These are phyloP conservation scores for Amniculicola lignicola DNA, from an alignment of 495 filamentous ascomycete species.

Conservation along the genomic window DNA sequence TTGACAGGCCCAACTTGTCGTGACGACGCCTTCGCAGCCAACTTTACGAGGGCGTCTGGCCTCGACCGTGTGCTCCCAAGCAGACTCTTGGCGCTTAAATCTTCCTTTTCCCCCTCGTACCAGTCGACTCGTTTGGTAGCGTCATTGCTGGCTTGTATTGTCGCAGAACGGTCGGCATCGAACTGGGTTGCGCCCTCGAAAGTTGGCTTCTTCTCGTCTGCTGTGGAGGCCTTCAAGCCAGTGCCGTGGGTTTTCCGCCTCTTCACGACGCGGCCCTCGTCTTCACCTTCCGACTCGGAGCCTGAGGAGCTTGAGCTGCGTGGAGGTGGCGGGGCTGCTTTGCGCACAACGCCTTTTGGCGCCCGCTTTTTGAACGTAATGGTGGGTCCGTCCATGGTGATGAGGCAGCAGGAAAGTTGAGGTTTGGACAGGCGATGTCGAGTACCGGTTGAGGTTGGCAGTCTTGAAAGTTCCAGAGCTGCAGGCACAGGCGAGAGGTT, in stretches of 20 bases:
- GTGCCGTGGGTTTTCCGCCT: constrained; percentile 56
- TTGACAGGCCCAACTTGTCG: constrained; percentile 80
- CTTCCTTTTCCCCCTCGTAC: constrained; percentile 67
- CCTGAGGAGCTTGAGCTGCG: constrained; percentile 55
- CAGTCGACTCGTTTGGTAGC: constrained; percentile 92
- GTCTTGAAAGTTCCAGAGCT: constrained; percentile 9
- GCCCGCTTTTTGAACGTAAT: constrained; percentile 85
- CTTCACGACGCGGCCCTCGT: constrained; percentile 70
- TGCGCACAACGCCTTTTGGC: constrained; percentile 72
- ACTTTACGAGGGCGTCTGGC: constrained; percentile 66
- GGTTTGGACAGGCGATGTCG: too few species aligned
- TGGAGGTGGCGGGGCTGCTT: constrained; percentile 77
- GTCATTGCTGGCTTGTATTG: constrained; percentile 69
- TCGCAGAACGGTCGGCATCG: constrained; percentile 55
- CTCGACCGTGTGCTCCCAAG: constrained; percentile 59
- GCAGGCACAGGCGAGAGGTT: too few species aligned
- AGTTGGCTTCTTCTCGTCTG: constrained; percentile 42
- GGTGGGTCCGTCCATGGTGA: constrained; percentile 44
- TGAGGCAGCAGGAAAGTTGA: neutral
- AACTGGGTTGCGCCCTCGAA: constrained; percentile 56
- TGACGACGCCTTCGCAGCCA: constrained; percentile 73
- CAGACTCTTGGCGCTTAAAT: constrained; percentile 57
- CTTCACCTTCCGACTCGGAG: constrained; percentile 73
- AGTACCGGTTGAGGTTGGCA: too few species aligned
- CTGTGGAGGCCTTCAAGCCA: constrained; percentile 55